These are phyloP conservation scores for Eragrostis tef DNA, from an alignment of 202 grass and related monocot genomes.

Conservation along the genomic window DNA sequence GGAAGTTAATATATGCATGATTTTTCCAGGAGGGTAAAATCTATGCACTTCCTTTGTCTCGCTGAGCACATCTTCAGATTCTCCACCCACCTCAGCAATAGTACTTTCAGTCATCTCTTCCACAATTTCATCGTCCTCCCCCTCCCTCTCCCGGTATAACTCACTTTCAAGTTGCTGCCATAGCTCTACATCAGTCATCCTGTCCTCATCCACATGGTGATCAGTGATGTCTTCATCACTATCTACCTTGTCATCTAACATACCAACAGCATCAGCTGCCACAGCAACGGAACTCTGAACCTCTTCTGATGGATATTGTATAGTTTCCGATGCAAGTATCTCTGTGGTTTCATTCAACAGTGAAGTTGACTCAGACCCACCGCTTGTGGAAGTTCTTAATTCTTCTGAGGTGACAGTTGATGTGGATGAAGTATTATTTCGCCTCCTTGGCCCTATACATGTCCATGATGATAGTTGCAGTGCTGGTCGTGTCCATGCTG, in stretches of 20 bases:
- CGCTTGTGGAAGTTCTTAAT: constrained; percentile 27
- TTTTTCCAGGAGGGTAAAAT: constrained; percentile 94
- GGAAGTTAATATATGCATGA: constrained; percentile 81
- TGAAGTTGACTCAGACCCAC: constrained; percentile 50
- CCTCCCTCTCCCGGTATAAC: constrained; percentile 58
- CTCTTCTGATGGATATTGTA: constrained; percentile 53
- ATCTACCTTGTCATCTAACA: constrained; percentile 56
- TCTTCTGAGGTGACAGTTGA: constrained; percentile 55
- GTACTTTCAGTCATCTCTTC: constrained; percentile 71
- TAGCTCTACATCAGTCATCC: constrained; percentile 78
- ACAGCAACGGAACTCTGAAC: constrained; percentile 43
- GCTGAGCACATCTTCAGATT: constrained; percentile 53
- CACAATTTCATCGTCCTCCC: constrained; percentile 58
- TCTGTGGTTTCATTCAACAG: constrained; percentile 58
- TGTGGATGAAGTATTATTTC: constrained; percentile 63
- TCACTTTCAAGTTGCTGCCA: constrained; percentile 95
- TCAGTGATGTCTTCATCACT: constrained; percentile 48
- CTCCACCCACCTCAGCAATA: constrained; percentile 47
- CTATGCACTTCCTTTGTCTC: constrained; percentile 75
- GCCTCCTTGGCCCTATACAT: constrained; percentile 82
- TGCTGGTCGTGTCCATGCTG: constrained; percentile 76
- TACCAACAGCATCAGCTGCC: constrained; percentile 51
- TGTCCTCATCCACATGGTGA: constrained; percentile 30
- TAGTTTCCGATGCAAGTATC: constrained; percentile 56
- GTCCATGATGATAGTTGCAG: constrained; percentile 86